phyloP scores from a whole-genome alignment of 2,329 filamentous ascomycete genomes.

The Colletotrichum sp. region DNA sequence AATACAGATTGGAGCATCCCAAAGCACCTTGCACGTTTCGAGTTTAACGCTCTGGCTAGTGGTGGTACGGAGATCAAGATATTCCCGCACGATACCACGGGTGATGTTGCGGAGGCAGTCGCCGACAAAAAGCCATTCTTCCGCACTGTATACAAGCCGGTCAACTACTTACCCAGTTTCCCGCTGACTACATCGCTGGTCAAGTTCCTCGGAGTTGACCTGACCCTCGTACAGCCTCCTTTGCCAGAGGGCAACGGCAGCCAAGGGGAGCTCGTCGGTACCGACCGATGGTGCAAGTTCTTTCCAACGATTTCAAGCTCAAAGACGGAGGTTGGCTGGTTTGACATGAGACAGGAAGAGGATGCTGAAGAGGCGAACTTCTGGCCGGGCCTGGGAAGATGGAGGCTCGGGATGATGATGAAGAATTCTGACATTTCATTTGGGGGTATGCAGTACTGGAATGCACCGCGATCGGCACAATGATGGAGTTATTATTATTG shows the following conservation, averaged over 20 bases:
- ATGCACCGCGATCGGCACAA: constrained; percentile 10
- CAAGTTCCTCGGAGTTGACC: constrained; percentile 44
- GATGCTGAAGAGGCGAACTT: constrained; percentile 40
- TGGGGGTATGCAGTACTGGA: constrained; percentile 16
- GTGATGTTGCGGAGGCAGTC: constrained; percentile 31
- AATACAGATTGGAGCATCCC: constrained; percentile 57
- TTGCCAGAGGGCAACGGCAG: constrained; percentile 43
- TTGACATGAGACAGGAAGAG: constrained; percentile 48
- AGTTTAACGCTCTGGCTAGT: constrained; percentile 41
- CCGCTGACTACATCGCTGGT: constrained; percentile 44
- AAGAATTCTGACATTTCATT: constrained; percentile 35
- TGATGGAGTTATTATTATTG: background rate
- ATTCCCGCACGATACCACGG: constrained; percentile 44
- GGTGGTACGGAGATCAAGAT: constrained; percentile 45
- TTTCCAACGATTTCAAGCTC: constrained; percentile 31
- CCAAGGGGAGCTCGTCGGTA: constrained; percentile 48
- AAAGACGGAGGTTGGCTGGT: constrained; percentile 44
- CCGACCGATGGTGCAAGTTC: constrained; percentile 47
- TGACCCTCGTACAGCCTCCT: constrained; percentile 50
- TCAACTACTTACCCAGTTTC: constrained; percentile 46
- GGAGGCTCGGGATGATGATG: constrained; percentile 46
- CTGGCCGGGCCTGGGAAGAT: constrained; percentile 50
- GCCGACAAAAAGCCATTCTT: constrained; percentile 46
- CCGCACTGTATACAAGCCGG: constrained; percentile 45
- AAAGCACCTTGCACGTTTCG: constrained; percentile 59